Conservation (phyloP, 768 basidiomycete species). For the Cystobasidium ongulense region DNA sequence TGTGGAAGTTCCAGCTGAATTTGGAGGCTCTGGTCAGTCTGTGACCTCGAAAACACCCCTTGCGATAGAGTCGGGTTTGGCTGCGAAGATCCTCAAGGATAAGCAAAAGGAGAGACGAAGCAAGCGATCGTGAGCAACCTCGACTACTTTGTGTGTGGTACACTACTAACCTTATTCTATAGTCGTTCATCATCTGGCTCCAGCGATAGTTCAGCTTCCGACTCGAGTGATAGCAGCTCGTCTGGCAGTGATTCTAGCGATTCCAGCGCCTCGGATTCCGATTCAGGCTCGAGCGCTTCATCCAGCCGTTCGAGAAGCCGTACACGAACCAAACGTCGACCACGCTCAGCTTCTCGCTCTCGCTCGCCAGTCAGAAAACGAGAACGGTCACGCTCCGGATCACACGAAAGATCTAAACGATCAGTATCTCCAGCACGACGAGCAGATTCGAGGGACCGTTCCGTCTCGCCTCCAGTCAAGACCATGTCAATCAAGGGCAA, state of each 20-base stretch:
- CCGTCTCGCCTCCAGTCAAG: not conserved
- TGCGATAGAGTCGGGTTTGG: conserved; percentile 13
- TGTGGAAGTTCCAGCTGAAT: conserved; percentile 82
- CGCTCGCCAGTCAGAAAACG: conserved; percentile 11
- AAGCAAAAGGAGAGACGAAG: conserved; percentile 20
- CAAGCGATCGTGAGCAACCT: not conserved
- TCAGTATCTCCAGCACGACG: not conserved
- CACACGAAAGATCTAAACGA: not conserved
- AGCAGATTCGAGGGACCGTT: not conserved
- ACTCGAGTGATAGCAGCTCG: conserved; percentile 20
- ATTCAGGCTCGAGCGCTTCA: not conserved
- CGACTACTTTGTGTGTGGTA: not conserved
- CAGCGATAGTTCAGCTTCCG: not conserved
- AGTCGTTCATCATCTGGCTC: not conserved
- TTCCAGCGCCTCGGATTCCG: conserved; percentile 14
- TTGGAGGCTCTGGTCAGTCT: conserved; percentile 44
- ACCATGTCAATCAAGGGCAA: conserved; percentile 1
- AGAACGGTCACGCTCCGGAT: not conserved
- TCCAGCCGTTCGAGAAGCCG: not conserved
- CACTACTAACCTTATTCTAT: not conserved
- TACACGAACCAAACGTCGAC: not conserved
- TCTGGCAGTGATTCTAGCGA: conserved; percentile 26
- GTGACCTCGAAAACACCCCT: conserved; percentile 15
- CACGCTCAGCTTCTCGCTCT: conserved; percentile 5
- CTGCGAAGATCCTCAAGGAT: conserved; percentile 23